Conservation (phyloP, 148 eudicot species). For the Dianthus caryophyllus region DNA sequence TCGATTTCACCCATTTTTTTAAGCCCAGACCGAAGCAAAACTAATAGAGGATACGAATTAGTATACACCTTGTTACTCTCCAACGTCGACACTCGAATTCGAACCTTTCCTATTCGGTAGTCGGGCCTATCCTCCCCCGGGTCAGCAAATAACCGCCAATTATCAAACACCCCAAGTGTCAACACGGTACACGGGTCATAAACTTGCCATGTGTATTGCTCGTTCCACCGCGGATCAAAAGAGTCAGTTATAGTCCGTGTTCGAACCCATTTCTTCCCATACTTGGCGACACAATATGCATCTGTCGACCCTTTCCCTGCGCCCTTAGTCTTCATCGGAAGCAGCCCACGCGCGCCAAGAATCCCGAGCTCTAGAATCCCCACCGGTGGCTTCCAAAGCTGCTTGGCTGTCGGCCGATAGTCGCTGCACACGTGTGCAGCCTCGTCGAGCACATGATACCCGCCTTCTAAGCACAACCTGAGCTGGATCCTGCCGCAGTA, state of each 20-base stretch:
- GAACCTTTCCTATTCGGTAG: slow-evolving; percentile 68
- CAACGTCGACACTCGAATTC: slow-evolving; percentile 80
- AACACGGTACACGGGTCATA: slow-evolving; percentile 94
- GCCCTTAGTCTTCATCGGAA: slow-evolving; percentile 80
- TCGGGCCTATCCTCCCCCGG: slow-evolving; percentile 62
- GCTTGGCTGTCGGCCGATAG: slow-evolving; percentile 89
- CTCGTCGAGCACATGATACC: slow-evolving; percentile 96
- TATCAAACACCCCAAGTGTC: slow-evolving; percentile 87
- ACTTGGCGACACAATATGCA: slow-evolving; percentile 93
- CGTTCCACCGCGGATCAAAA: slow-evolving; percentile 95
- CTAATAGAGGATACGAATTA: slow-evolving; percentile 75
- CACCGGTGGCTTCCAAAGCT: slow-evolving; percentile 80
- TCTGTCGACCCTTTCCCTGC: slow-evolving; percentile 88
- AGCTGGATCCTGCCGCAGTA: slow-evolving; percentile 68
- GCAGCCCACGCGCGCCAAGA: slow-evolving; percentile 76
- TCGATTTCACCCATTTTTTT: slow-evolving; percentile 97
- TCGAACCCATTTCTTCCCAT: slow-evolving; percentile 96
- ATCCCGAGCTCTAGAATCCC: slow-evolving; percentile 88
- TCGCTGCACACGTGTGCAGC: slow-evolving; percentile 97
- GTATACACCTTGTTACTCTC: slow-evolving; percentile 88
- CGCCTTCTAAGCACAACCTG: slow-evolving; percentile 81
- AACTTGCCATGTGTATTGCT: slow-evolving; percentile 99
- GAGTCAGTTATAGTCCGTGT: slow-evolving; percentile 72
- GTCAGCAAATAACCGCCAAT: slow-evolving; percentile 71
- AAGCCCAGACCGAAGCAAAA: slow-evolving; percentile 50